Evolutionary conservation across 805 yeast genomes (phyloP).

Genomic region (Metschnikowia dekortorum): DNA sequence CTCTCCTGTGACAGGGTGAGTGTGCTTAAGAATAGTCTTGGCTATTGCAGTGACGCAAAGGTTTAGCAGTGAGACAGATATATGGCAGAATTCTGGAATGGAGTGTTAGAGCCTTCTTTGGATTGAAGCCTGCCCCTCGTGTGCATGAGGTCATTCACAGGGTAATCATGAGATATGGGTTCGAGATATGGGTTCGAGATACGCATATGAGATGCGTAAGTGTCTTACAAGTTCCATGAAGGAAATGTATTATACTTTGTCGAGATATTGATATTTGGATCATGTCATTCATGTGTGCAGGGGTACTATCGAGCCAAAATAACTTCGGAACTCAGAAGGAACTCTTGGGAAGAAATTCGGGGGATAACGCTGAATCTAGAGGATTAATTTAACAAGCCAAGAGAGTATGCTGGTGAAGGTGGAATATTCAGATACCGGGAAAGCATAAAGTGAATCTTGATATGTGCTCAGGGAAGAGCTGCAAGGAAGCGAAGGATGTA

Average conservation of each 20-base stretch:
- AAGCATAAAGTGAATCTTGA: too few species aligned
- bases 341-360: too few species aligned
- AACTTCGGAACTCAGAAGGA: too few species aligned
- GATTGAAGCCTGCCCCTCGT: not conserved
- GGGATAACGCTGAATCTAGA: too few species aligned
- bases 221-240: not conserved
- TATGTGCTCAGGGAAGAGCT: too few species aligned
- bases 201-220: not conserved
- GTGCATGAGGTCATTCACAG: not conserved
- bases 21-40: not conserved
- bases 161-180: not conserved
- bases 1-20: not conserved
- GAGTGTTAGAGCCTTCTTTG: not conserved
- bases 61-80: not conserved
- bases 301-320: too few species aligned
- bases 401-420: too few species aligned
- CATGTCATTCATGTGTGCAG: too few species aligned
- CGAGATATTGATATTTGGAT: too few species aligned
- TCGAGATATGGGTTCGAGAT: not conserved
- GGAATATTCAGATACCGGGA: too few species aligned
- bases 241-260: not conserved
- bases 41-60: not conserved
- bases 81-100: not conserved
- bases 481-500: too few species aligned
- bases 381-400: too few species aligned